Evolutionary conservation across 345 rosid species (phyloP), one percentile per base, ranked within the genome.

Genomic region (Eucalyptus shirleyi): DNA sequence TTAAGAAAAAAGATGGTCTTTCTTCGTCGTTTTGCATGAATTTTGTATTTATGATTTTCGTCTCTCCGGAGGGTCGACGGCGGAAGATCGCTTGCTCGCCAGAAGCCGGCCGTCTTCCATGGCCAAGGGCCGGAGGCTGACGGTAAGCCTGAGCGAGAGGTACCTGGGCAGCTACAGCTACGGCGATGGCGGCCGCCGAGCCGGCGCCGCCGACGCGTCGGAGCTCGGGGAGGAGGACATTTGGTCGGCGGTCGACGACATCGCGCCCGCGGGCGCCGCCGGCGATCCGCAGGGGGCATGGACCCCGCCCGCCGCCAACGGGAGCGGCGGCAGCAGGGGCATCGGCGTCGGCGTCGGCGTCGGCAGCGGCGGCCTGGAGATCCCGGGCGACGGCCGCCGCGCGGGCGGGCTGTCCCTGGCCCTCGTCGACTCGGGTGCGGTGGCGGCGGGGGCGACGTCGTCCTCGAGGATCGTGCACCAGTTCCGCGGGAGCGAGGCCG

Each of bases 111-210:
- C 62, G 40, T 3, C 87, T 53, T 56, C 80, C 65, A 92, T 92
- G 93, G 91, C 91, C 72, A 92, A 89, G 59, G 93, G 91, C 92
- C 91, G 92, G 72, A 87, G 82, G 69, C 82, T 92, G 50, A 90
- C 93, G 45, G 42, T 88, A 56, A 92, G 91, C 89, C 90, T 86
- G 85, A 92, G 92, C 89, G 93, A 92, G 50, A 89, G 92, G n/a
- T 89, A 87, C 88, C 86, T 90, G 32, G 92, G 90, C 19, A 90
- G 88, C 89, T 87, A 59, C 91, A 37, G 69, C 62, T 19, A 19
- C 45, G 83, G 86, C 50, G 49, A 86, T 86, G 82, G 86, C 44
- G 51, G 77, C 53, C 34, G 18, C 23, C 32, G n/a, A 19, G 50
- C 16, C 42, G 21, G 23, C 47, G 60, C n/a, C 50, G 16, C 87